Percentiles rank a stretch among this genome's conserved stretches.
Evolutionary conservation across 2,329 filamentous ascomycete genomes (phyloP).

Genomic region (Plenodomus lindquistii): DNA sequence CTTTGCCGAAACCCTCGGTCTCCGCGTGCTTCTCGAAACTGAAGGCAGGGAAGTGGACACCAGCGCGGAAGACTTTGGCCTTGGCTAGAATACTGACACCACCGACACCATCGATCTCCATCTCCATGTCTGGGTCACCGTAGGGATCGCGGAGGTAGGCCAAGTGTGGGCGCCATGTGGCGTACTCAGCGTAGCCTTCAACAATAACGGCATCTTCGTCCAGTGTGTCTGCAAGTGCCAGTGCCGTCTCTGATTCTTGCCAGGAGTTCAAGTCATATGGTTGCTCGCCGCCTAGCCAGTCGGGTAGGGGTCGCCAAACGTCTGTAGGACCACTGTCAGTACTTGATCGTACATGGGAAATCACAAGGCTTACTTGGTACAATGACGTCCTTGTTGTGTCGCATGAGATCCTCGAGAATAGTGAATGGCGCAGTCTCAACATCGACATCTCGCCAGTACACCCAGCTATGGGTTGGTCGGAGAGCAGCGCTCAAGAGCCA

Average conservation of each 20-base stretch:
- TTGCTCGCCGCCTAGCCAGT: conserved; percentile 98
- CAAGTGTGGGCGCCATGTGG: conserved; percentile 95
- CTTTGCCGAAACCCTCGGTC: conserved; percentile 98
- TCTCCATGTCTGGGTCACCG: conserved; percentile 98
- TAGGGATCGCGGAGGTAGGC: conserved; percentile 96
- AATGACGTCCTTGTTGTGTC: conserved; percentile 98
- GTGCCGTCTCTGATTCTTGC: conserved; percentile 97
- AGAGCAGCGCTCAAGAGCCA: conserved; percentile 94
- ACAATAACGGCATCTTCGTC: conserved; percentile 99
- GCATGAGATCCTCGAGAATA: conserved; percentile 96
- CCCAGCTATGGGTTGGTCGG: conserved; percentile 95
- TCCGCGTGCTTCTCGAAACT: conserved; percentile 99
- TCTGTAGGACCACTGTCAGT: conserved; percentile 49
- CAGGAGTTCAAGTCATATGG: conserved; percentile 98
- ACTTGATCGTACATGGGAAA: neutral
- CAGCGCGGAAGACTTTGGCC: conserved; percentile 89
- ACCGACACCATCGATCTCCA: conserved; percentile 98
- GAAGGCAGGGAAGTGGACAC: conserved; percentile 97
- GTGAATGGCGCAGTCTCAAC: conserved; percentile 97
- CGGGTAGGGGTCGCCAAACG: conserved; percentile 96
- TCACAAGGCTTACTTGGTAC: conserved; percentile 78
- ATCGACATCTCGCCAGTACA: conserved; percentile 98
- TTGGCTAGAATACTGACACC: conserved; percentile 98
- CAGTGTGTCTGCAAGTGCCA: conserved; percentile 89
- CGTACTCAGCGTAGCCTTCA: conserved; percentile 97